These are phyloP conservation scores for Dryadomyces quercus-mongolicae DNA, from an alignment of 2,329 filamentous ascomycete genomes.

Conservation along the genomic window DNA sequence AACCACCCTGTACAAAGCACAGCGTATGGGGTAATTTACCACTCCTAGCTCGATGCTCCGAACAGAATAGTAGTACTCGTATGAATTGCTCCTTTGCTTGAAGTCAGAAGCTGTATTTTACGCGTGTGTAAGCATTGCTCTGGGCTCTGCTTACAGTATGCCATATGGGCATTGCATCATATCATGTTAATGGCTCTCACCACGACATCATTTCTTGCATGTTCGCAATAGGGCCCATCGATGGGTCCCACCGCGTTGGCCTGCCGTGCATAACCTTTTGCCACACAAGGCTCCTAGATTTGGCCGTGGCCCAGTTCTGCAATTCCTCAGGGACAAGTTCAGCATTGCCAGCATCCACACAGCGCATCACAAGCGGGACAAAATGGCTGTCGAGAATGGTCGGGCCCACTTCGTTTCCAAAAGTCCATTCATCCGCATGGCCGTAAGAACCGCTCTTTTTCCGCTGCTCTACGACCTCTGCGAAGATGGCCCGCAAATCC, in stretches of 20 bases:
- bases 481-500: not conserved
- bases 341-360: not conserved
- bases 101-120: too few species aligned
- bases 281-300: not conserved
- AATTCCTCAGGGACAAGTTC: not conserved
- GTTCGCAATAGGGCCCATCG: not conserved
- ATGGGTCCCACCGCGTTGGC: not conserved
- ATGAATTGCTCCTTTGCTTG: too few species aligned
- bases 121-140: too few species aligned
- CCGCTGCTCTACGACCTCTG: not conserved
- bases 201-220: not conserved
- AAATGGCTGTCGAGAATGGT: conserved; percentile 1
- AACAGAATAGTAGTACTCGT: too few species aligned
- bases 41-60: too few species aligned
- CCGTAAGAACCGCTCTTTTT: not conserved
- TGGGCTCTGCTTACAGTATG: too few species aligned
- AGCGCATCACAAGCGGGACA: not conserved
- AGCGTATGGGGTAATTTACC: too few species aligned
- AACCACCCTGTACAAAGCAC: too few species aligned
- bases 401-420: not conserved
- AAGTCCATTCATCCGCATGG: not conserved
- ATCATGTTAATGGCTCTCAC: too few species aligned
- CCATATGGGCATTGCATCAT: too few species aligned
- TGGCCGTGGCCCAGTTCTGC: not conserved
- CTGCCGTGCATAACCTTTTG: not conserved